Evolutionary conservation across 192 early-diverging fungal genomes (phyloP).

Genomic region (Gaertneriomyces semiglobifer): DNA sequence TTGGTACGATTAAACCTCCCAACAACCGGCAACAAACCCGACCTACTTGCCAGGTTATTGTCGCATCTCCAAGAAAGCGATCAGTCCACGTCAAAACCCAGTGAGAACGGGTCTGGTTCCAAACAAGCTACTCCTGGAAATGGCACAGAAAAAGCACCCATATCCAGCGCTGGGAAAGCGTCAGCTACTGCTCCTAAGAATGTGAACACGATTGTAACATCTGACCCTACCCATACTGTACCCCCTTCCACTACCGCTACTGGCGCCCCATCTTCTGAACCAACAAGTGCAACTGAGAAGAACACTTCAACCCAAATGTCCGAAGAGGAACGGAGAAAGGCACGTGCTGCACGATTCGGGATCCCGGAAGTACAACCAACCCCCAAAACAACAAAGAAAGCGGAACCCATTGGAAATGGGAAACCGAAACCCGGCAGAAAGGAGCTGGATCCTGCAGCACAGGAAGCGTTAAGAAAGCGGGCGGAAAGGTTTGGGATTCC

Average conservation of each 20-base stretch:
- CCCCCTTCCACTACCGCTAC: neutral
- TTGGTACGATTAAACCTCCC: constrained; percentile 52
- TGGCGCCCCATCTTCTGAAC: neutral
- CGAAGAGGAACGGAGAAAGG: constrained; percentile 47
- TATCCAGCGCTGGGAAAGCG: neutral
- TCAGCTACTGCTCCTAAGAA: neutral
- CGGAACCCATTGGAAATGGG: neutral
- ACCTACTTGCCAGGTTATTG: constrained; percentile 58
- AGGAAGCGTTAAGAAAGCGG: too few species aligned
- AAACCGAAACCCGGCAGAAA: neutral
- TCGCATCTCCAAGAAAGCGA: constrained; percentile 38
- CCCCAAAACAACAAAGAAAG: neutral
- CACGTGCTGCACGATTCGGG: constrained; percentile 58
- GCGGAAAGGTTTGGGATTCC: too few species aligned
- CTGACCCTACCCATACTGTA: neutral
- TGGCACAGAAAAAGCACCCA: neutral
- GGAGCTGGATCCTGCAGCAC: neutral
- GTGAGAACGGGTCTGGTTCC: neutral
- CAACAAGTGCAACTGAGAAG: neutral
- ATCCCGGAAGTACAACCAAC: constrained; percentile 20
- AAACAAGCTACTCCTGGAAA: neutral
- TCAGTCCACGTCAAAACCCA: neutral
- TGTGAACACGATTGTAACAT: too few species aligned
- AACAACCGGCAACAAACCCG: constrained; percentile 63
- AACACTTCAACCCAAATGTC: constrained; percentile 10